Evolutionary conservation across 164 flowering plant genomes (phyloP), one percentile per base, ranked within the genome.

Genomic region (Stephania yunnanensis): DNA sequence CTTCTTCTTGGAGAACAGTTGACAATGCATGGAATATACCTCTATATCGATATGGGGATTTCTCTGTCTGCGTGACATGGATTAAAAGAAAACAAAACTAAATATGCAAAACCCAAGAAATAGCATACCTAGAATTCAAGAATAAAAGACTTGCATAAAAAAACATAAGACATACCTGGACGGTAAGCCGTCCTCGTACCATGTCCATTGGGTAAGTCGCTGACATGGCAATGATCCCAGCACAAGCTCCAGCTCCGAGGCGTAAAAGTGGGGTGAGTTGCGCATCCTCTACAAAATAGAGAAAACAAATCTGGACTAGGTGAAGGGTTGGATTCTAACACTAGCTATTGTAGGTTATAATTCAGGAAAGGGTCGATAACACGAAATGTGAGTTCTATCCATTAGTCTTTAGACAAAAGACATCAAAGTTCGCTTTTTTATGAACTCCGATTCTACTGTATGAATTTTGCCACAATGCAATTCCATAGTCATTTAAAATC

Each of bases 181-280:
- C 97, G 86, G 99, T 93, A 25, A 95, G 75, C 81, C 99, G 84
- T 64, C 99, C 99, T 76, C 97, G 89, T 19, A 91, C 99, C 97
- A 95, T 84, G 83, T 93, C 99, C 97, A 95, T 89, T 1, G 99
- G 99, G 79, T 95, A 92, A 50, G 98, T 94, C 45, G 98, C 97
- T 46, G 98, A 94, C 98, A 95, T 95, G 78, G 95, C 98, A 86
- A 95, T 92, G 46, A 95, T 95, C 80, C 98, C 98, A 86, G 98
- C 98, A 89, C 93, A 90, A 50, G 97, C 98, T 76, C 98, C 98
- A 84, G 98, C 98, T 71, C 94, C 98, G 80, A 95, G 97, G 36
- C 98, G 95, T 70, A 95, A 75, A 64, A 92, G 68, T 80, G 98
- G 98, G 84, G 91, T 90, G 55, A 95, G 91, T 69, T 90, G 80